These are phyloP conservation scores for Triticum dicoccoides DNA, from an alignment of 176 grass and related monocot species.

Conservation along the genomic window DNA sequence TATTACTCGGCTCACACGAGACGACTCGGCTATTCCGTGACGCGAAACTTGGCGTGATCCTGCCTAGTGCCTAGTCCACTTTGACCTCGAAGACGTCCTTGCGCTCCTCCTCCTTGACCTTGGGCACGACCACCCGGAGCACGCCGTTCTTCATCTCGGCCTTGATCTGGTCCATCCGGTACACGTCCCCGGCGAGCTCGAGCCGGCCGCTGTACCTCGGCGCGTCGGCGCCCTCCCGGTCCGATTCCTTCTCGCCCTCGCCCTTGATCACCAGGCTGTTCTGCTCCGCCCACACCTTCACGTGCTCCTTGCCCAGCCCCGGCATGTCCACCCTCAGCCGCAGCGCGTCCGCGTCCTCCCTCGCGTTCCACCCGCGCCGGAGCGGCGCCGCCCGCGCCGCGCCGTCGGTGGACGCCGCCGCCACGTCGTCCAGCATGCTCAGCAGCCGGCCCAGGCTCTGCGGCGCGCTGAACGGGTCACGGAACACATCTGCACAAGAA, in stretches of 20 bases:
- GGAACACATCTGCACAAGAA: conserved; percentile 45
- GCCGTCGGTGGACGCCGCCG: neutral
- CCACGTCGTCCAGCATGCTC: conserved; percentile 63
- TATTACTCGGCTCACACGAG: too few relatives aligned
- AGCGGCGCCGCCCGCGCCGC: neutral
- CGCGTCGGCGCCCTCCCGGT: conserved; percentile 1
- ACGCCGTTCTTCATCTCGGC: conserved; percentile 98
- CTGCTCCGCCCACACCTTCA: conserved; percentile 57
- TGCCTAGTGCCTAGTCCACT: conserved; percentile 51
- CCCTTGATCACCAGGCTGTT: conserved; percentile 54
- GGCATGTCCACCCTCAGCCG: conserved; percentile 83
- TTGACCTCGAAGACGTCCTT: conserved; percentile 74
- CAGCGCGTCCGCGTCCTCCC: conserved; percentile 62
- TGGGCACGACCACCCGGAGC: conserved; percentile 82
- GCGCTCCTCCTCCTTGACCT: conserved; percentile 64
- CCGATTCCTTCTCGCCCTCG: conserved; percentile 59
- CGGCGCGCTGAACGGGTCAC: conserved; percentile 58
- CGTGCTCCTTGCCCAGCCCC: conserved; percentile 75
- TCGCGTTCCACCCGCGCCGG: conserved; percentile 63
- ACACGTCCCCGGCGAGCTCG: conserved; percentile 58
- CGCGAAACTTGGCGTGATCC: too few relatives aligned
- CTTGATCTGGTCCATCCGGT: conserved; percentile 76
- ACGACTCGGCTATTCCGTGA: too few relatives aligned
- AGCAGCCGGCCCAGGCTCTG: conserved; percentile 64
- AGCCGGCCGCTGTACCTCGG: conserved; percentile 57